Conservation (phyloP, 2,329 filamentous ascomycete genomes). For the Colletotrichum karsti region DNA sequence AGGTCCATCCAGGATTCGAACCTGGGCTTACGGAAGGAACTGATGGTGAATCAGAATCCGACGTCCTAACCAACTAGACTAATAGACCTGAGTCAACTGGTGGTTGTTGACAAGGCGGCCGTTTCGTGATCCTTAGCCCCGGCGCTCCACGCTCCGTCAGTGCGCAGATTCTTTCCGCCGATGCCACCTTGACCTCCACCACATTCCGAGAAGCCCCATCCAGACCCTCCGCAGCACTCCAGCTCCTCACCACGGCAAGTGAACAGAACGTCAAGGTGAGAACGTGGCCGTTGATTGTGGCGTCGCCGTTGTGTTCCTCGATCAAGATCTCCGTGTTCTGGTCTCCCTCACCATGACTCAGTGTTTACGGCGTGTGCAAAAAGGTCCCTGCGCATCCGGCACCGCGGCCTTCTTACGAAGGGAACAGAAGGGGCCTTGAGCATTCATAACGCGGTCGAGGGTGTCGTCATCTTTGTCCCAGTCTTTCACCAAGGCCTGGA, state of each 20-base stretch:
- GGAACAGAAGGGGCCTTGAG: slow-evolving; percentile 37
- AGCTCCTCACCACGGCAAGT: too few species aligned
- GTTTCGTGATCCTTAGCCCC: not conserved
- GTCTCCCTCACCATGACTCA: not conserved
- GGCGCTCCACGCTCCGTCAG: fast-evolving
- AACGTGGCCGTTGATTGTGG: too few species aligned
- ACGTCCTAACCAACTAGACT: slow-evolving; percentile 31
- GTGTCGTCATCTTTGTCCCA: slow-evolving; percentile 51
- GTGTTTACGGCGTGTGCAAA: slow-evolving; percentile 30
- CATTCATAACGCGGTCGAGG: slow-evolving; percentile 44
- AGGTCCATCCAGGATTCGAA: slow-evolving; percentile 30
- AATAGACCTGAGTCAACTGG: slow-evolving; percentile 9
- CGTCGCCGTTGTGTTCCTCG: too few species aligned
- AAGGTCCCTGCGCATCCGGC: slow-evolving; percentile 37
- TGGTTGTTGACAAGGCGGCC: fast-evolving
- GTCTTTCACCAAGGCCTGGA: slow-evolving; percentile 45
- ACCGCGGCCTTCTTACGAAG: not conserved
- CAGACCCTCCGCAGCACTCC: not conserved
- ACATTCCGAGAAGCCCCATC: not conserved
- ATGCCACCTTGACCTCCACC: not conserved
- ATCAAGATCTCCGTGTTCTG: too few species aligned
- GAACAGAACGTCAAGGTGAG: too few species aligned
- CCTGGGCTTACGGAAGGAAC: slow-evolving; percentile 26
- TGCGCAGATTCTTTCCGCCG: not conserved
- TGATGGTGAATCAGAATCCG: slow-evolving; percentile 18